Evolutionary conservation across 2,329 filamentous ascomycete species (phyloP), one percentile per base, ranked within the genome.

Genomic region (Fusarium drepaniforme): DNA sequence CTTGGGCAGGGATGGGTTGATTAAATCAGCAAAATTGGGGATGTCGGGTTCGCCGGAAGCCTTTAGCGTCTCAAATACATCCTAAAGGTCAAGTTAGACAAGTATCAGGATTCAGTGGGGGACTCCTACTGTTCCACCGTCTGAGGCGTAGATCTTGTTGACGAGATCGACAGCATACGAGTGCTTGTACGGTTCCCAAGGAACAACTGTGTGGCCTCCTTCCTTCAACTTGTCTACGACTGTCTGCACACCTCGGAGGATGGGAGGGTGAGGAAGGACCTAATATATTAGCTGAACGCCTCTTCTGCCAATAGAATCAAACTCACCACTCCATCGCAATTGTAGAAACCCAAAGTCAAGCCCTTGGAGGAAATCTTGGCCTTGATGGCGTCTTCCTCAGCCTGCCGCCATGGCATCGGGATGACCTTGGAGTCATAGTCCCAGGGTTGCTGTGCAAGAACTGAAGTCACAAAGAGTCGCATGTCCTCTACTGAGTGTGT

Each of bases 21-120:
- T 59, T 13, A 77, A 56, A 23, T 67, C 59, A 3, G 53, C 16
- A 37, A 82, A 78, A 35, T 84, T 82, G 11, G 83, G 81, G 37
- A 85, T 83, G 0, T 79, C 75, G 13, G 83, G 83, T 66, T 85
- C 84, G 40, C 84, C 80, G 2, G 81, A 82, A 21, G 77, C 74
- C 11, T 70, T 68, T 15, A 84, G 77, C 9, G 70, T 70, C 12
- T 66, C 63, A 40, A 71, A 72, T 7, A 83, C 71, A 51, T 84
- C 82, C 79, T 81, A 16, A 12, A 28, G 6, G 8, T 1, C 4
- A 8, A 16, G 62, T 65, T 15, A 65, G 25, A 25, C n/a, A n/a
- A 37, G 35, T 21, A 9, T 13, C 1, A 2, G 3, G n/a, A 9
- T 13, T 0, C 2, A 18, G 4, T 13, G 18, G 21, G 2, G 33